Evolutionary conservation across 2,329 filamentous ascomycete species (phyloP).

Genomic region (Neophaeococcomyces mojaviensis): DNA sequence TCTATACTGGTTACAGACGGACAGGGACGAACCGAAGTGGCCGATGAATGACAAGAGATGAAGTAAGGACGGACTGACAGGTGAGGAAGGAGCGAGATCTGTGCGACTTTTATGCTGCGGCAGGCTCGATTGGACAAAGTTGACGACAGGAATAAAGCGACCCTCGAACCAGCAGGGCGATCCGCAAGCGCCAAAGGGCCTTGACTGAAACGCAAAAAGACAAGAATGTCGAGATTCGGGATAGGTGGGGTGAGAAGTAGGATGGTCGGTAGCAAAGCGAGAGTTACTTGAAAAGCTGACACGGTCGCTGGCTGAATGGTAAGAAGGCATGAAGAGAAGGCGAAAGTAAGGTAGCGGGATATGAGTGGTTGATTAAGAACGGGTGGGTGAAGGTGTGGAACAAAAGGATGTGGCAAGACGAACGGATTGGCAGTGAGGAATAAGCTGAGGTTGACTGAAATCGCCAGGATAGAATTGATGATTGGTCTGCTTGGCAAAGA

Average conservation of each 20-base stretch:
- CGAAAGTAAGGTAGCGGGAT: slow-evolving; percentile 13
- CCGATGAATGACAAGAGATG: slow-evolving; percentile 14
- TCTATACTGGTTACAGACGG: slow-evolving; percentile 15
- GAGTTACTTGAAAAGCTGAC: slow-evolving; percentile 2
- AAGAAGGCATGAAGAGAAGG: slow-evolving; percentile 9
- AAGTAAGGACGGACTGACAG: slow-evolving; percentile 16
- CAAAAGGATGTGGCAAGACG: slow-evolving; percentile 16
- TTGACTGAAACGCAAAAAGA: slow-evolving; percentile 1
- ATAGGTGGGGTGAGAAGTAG: slow-evolving; percentile 4
- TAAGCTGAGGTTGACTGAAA: slow-evolving; percentile 22
- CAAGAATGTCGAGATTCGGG: not conserved
- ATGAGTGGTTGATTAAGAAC: slow-evolving; percentile 20
- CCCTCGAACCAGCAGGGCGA: slow-evolving; percentile 9
- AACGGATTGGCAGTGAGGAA: slow-evolving; percentile 21
- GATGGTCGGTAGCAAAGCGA: not conserved
- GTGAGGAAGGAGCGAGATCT: slow-evolving; percentile 5
- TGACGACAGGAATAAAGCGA: slow-evolving; percentile 8
- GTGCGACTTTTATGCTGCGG: slow-evolving; percentile 4
- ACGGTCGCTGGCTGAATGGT: not conserved
- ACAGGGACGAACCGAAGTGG: slow-evolving; percentile 20
- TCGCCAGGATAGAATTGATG: slow-evolving; percentile 21
- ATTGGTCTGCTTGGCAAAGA: slow-evolving; percentile 22
- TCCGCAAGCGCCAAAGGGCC: too few species aligned
- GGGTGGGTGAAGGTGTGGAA: slow-evolving; percentile 19
- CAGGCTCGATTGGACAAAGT: slow-evolving; percentile 8